Base-by-base conservation (phyloP, 2,329 filamentous ascomycete genomes). In the Nakataea oryzae region DNA sequence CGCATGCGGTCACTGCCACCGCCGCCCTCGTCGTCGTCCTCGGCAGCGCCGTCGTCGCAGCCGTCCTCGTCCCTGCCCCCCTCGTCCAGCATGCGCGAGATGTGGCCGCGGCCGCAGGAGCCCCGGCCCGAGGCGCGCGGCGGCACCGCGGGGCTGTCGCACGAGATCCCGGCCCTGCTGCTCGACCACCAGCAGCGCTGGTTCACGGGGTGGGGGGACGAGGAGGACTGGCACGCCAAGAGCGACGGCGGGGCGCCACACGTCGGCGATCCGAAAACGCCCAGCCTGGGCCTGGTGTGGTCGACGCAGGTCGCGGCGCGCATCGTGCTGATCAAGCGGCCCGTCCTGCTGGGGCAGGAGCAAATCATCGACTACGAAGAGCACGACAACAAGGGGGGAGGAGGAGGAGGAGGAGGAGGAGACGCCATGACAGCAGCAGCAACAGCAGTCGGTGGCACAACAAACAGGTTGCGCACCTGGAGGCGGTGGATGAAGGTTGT, bases 141-240 rank as follows among this genome's bases (percentile, higher is more conserved):
- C 17, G 21, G 17, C 21, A 3, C 8, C 6, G 41, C 21, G 21
- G 41, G 41, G 17, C 41, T 50, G 41, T 68, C 74, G 1, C 76
- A 24, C 28, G 54, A 61, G 54, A 61, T 76, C 0, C 74, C 81
- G 14, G 84, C 87, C 0, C 79, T 97, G 50, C 82, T 85, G 34
- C 83, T 97, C 11, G 88, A 96, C 68, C 90, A 97, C 74, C 93
- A 97, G 74, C 91, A 97, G 73, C 84, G 90, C 56, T 97, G 93
- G 85, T 96, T 97, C 75, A 96, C 93, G 4, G 93, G 95, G 65
- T 97, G 95, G 93, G 92, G 93, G 27, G 90, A 96, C 72, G 80
- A 86, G 73, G 76, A 24, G 70, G 75, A n/a, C 72, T 76, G 61
- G 73, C 76, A 29, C 74, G n/a, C n/a, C n/a, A 79, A 85, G 62